Conservation (phyloP, 495 filamentous ascomycete species). For the Bombardia bombarda region DNA sequence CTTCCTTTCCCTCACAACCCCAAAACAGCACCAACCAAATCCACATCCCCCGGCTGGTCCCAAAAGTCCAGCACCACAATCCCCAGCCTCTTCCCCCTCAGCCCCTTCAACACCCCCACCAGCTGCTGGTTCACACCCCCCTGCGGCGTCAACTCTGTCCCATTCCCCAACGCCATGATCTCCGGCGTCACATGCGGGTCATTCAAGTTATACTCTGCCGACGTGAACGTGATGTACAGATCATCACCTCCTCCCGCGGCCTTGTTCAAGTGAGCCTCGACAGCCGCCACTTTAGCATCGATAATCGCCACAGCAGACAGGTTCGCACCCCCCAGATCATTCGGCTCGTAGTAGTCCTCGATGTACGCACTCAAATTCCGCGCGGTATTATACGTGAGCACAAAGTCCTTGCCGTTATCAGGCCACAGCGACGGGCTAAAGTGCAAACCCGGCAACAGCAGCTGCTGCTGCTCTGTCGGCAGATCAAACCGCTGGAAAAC, state of each 20-base stretch:
- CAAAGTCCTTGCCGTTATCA: conserved; percentile 59
- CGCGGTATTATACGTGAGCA: conserved; percentile 30
- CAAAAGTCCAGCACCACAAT: conserved; percentile 51
- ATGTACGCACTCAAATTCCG: conserved; percentile 61
- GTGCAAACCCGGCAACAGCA: conserved; percentile 54
- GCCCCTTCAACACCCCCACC: conserved; percentile 63
- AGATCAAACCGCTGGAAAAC: conserved; percentile 68
- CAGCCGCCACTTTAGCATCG: conserved; percentile 56
- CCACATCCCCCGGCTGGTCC: conserved; percentile 30
- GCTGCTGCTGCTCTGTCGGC: conserved; percentile 31
- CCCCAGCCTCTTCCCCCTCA: conserved; percentile 64
- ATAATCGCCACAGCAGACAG: conserved; percentile 38
- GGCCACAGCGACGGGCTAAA: conserved; percentile 70
- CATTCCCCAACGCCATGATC: conserved; percentile 31
- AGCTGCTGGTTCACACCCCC: conserved; percentile 53
- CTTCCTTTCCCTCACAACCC: not conserved
- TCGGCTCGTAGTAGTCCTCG: conserved; percentile 84
- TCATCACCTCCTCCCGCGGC: conserved; percentile 16
- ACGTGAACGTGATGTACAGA: conserved; percentile 45
- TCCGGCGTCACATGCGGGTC: conserved; percentile 34
- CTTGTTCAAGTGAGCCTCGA: conserved; percentile 52
- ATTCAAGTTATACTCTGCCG: conserved; percentile 34
- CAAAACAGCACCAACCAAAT: not conserved
- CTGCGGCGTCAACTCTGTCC: not conserved
- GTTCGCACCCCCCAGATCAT: conserved; percentile 37